A percentile compares a stretch with the other conserved stretches of the same genome.
phyloP scores from a whole-genome alignment of 176 grass and related monocot genomes.

The Eragrostis curvula region DNA sequence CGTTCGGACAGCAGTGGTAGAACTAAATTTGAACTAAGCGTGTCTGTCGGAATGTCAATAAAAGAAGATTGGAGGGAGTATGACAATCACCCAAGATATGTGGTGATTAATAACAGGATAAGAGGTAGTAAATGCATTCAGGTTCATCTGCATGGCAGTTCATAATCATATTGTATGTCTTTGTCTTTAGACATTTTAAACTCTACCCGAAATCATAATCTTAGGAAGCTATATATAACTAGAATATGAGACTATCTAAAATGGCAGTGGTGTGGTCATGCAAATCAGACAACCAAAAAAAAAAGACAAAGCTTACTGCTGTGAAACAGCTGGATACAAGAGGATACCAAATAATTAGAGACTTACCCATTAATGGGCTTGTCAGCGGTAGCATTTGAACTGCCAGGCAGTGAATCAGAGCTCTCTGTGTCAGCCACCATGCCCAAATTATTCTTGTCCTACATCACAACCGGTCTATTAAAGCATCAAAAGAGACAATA shows the following conservation, averaged over 20 bases:
- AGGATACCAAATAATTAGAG: conserved; percentile 1
- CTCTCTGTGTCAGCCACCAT: conserved; percentile 58
- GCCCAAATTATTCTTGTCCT: conserved; percentile 40
- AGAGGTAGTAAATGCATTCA: conserved; percentile 10
- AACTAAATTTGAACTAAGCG: no score
- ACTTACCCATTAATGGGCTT: conserved; percentile 42
- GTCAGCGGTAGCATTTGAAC: conserved; percentile 34
- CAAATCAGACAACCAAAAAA: not conserved
- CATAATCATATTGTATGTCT: not conserved
- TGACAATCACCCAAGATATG: not conserved
- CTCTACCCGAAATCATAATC: not conserved
- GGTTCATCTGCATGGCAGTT: conserved; percentile 24
- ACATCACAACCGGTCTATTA: not conserved
- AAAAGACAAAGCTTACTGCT: not conserved
- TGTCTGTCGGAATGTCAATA: no score
- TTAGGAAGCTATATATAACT: not conserved
- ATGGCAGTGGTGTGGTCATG: not conserved
- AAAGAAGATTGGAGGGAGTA: no score
- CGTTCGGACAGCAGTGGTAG: no score
- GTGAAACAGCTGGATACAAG: conserved; percentile 1
- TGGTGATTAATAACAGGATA: conserved; percentile 11
- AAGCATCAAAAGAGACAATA: not conserved
- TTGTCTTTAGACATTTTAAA: not conserved
- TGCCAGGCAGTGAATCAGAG: conserved; percentile 43
- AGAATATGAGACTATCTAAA: conserved; percentile 5